Percentiles rank a stretch among this genome's conserved stretches.
Conservation (phyloP, 2,329 filamentous ascomycete genomes). For the Trichoderma oligosporum region DNA sequence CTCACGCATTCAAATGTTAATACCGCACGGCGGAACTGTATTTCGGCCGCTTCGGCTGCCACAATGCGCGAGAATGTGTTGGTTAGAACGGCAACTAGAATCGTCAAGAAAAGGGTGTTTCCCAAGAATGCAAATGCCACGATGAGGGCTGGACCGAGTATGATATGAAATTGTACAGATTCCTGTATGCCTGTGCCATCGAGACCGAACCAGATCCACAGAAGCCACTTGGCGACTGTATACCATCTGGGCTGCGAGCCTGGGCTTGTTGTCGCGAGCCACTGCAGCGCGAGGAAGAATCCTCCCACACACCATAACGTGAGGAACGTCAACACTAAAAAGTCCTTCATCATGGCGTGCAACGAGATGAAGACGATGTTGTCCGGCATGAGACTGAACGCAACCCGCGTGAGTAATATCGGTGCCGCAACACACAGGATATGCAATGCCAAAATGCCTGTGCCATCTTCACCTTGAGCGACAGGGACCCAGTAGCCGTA, state of each 20-base stretch:
- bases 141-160: conserved; percentile 66
- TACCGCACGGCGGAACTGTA: conserved; percentile 67
- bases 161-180: conserved; percentile 57
- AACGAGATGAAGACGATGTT: conserved; percentile 73
- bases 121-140: conserved; percentile 70
- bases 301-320: conserved; percentile 67
- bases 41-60: conserved; percentile 64
- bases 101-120: conserved; percentile 71
- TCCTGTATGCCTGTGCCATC: conserved; percentile 57
- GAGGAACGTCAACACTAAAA: conserved; percentile 62
- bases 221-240: conserved; percentile 71
- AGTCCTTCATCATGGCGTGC: conserved; percentile 71
- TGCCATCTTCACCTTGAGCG: conserved; percentile 28
- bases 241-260: conserved; percentile 36
- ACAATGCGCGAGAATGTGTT: conserved; percentile 70
- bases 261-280: conserved; percentile 47
- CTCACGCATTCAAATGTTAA: conserved; percentile 73
- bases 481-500: conserved; percentile 49
- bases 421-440: conserved; percentile 64
- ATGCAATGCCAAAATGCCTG: conserved; percentile 51
- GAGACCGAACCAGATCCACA: conserved; percentile 76
- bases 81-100: conserved; percentile 68
- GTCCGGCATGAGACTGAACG: conserved; percentile 70
- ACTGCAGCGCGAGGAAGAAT: conserved; percentile 65
- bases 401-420: conserved; percentile 65